These are phyloP conservation scores for Babesia microti DNA, from an alignment of 169 alveolate genomes.

Conservation along the genomic window DNA sequence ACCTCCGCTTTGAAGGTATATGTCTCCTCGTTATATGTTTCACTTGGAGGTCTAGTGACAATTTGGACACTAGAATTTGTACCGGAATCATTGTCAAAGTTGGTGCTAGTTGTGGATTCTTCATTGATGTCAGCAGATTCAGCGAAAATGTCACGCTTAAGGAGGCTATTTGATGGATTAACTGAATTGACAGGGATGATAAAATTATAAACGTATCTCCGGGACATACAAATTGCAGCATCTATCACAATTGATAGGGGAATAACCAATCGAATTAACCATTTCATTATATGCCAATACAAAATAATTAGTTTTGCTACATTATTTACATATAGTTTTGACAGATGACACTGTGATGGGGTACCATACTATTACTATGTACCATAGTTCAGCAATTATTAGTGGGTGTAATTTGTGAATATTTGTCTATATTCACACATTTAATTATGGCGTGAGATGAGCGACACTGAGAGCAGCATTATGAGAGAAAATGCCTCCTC, in stretches of 20 bases:
- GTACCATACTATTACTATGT: background rate
- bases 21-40: conserved; percentile 48
- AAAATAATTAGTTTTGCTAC: background rate
- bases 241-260: too few relatives aligned
- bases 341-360: background rate
- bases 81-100: conserved; percentile 5
- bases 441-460: background rate
- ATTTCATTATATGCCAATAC: background rate
- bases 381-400: background rate
- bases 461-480: background rate
- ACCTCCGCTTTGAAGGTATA: conserved; percentile 96
- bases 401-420: conserved; percentile 1
- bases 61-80: conserved; percentile 3
- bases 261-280: too few relatives aligned
- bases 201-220: too few relatives aligned
- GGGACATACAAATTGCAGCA: too few relatives aligned
- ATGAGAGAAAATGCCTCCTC: conserved; percentile 1
- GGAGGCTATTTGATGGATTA: too few relatives aligned
- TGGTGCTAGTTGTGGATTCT: conserved; percentile 15
- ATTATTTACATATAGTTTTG: background rate
- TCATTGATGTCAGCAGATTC: conserved; percentile 19
- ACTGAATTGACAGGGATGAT: too few relatives aligned
- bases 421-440: background rate
- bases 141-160: too few relatives aligned
- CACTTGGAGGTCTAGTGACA: conserved; percentile 3